Base-by-base conservation (phyloP, 352 stramenopile species). In the Globisporangium spiculum region DNA sequence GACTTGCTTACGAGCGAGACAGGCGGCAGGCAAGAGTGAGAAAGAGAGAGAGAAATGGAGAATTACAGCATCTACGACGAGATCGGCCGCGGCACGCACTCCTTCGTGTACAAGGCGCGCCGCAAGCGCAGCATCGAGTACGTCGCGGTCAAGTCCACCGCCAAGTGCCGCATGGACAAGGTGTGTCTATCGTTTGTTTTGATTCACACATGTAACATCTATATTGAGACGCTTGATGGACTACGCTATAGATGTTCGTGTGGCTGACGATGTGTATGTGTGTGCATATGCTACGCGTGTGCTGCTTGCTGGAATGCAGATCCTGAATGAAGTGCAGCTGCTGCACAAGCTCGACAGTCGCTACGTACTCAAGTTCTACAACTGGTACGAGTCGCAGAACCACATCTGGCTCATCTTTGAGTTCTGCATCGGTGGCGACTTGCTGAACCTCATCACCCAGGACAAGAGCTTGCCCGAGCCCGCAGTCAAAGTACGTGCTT, bases 61-160 rank as follows among this genome's bases (percentile, higher is more conserved):
- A 97, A 97, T 75, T 98, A 98, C 83, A 96, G 94, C 76, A 97
- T 98, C 64, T 97, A 97, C 71, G 89, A 98, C 72, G 92, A 98
- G 76, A 94, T 98, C 70, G 92, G 92, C 9, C 86, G 85, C 60
- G 93, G 93, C n/a, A 85, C 86, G 61, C 81, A 95, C 78, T 97
- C 90, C 58, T 93, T 96, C 67, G 91, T 97, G 72, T 97, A 97
- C 85, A 97, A 97, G 75, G 91, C 91, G 41, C 71, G 90, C 16
- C 88, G 90, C 66, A 98, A 98, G 79, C 90, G 92, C 67, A 97
- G 81, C 61, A 95, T 98, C 75, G 87, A 97, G 73, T 98, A 97
- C 71, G 89, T 98, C 44, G 92, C 93, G 14, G 93, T 98, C 68
- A 98, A 98, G 70, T 93, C 90, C 44, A 93, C 96, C 7, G 86